Conservation (phyloP, 257 asterid species). For the Solanum megistacrolobum region DNA sequence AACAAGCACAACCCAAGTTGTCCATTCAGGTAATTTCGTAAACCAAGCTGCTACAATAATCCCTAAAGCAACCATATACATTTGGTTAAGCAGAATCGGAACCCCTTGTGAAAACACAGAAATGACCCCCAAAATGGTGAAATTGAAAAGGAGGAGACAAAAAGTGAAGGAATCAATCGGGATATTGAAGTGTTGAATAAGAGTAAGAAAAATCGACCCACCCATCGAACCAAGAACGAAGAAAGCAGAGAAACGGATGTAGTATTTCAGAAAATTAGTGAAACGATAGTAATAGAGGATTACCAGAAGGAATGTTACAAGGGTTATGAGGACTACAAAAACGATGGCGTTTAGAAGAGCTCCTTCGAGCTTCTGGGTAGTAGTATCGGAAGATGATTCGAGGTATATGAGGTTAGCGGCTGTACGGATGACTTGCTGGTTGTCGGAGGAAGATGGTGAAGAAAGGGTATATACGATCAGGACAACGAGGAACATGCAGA, state of each 20-base stretch:
- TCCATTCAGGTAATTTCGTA: conserved; percentile 88
- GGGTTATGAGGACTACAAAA: conserved; percentile 55
- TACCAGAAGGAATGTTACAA: conserved; percentile 69
- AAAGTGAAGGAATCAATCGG: conserved; percentile 74
- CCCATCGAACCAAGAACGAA: conserved; percentile 68
- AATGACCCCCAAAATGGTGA: conserved; percentile 61
- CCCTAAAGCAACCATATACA: conserved; percentile 70
- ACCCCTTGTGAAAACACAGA: conserved; percentile 67
- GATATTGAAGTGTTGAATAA: conserved; percentile 53
- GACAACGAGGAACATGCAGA: conserved; percentile 91
- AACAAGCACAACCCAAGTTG: conserved; percentile 85
- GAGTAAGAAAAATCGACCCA: conserved; percentile 55
- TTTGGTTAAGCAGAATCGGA: conserved; percentile 73
- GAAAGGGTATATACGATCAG: conserved; percentile 68
- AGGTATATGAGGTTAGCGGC: conserved; percentile 84
- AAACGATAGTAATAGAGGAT: conserved; percentile 84
- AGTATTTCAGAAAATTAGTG: conserved; percentile 64
- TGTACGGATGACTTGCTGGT: conserved; percentile 44
- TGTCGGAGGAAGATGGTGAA: conserved; percentile 34
- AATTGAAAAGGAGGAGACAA: conserved; percentile 45
- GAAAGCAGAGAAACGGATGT: conserved; percentile 82
- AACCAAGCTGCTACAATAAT: conserved; percentile 91
- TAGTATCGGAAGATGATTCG: conserved; percentile 67
- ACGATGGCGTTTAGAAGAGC: conserved; percentile 70
- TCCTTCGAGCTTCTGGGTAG: conserved; percentile 73